Percentiles rank a stretch among this genome's conserved stretches.
phyloP scores from a whole-genome alignment of 192 early-diverging fungal species.

The Coemansia sp. region DNA sequence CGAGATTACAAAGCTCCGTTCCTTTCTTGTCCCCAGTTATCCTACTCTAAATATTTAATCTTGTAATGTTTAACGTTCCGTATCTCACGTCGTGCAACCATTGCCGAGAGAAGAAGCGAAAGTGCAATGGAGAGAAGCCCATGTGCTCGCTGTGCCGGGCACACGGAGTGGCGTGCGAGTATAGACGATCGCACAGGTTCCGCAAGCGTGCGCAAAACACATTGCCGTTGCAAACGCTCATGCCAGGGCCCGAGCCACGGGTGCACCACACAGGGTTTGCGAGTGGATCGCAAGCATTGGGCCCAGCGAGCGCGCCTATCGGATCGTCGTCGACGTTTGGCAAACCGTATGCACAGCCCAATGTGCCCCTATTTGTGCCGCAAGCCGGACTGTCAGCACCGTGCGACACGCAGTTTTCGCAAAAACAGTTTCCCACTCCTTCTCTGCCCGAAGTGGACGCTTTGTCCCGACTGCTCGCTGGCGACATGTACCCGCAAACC shows the following conservation, averaged over 20 bases:
- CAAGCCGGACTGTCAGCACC: not conserved
- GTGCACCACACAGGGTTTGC: not conserved
- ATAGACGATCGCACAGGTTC: conserved; percentile 43
- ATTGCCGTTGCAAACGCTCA: conserved; percentile 19
- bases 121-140: conserved; percentile 50
- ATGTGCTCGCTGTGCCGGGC: conserved; percentile 42
- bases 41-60: not conserved
- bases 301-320: not conserved
- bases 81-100: conserved; percentile 52
- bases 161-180: conserved; percentile 47
- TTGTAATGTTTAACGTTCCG: conserved; percentile 34
- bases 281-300: not conserved
- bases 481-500: conserved; percentile 46
- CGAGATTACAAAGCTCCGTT: not conserved
- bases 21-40: not conserved
- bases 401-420: not conserved
- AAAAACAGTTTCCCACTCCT: not conserved
- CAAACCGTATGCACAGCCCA: not conserved
- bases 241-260: conserved; percentile 14
- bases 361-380: not conserved
- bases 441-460: conserved; percentile 27
- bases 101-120: conserved; percentile 55
- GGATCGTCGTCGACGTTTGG: not conserved
- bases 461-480: conserved; percentile 34
- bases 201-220: conserved; percentile 26